These are phyloP conservation scores for Mucor irregularis DNA, from an alignment of 371 early-diverging fungal species.

Conservation along the genomic window DNA sequence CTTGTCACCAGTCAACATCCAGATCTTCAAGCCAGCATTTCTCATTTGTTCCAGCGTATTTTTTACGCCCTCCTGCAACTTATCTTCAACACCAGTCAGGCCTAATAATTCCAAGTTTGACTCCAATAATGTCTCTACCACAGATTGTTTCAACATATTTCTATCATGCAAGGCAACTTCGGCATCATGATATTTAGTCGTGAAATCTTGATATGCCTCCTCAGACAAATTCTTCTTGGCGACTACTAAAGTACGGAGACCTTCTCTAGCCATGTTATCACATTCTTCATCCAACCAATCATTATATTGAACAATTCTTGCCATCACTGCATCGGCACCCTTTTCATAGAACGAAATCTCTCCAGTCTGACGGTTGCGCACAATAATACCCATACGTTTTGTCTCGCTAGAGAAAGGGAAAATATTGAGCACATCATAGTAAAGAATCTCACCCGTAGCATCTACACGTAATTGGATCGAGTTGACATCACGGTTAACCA, in stretches of 20 bases:
- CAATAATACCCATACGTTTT: slow-evolving; percentile 99
- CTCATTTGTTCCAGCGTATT: slow-evolving; percentile 90
- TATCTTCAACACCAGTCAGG: slow-evolving; percentile 99
- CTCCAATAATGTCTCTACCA: slow-evolving; percentile 75
- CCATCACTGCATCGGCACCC: slow-evolving; percentile 99
- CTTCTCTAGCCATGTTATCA: slow-evolving; percentile 99
- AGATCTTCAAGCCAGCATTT: slow-evolving; percentile 96
- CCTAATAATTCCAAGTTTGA: slow-evolving; percentile 93
- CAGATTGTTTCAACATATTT: slow-evolving; percentile 69
- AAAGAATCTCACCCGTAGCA: slow-evolving; percentile 43
- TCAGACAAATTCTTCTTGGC: slow-evolving; percentile 84
- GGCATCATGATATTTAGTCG: slow-evolving; percentile 69
- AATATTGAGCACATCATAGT: slow-evolving; percentile 86
- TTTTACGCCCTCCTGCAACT: slow-evolving; percentile 95
- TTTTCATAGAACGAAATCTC: slow-evolving; percentile 91
- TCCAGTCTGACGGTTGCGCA: slow-evolving; percentile 66
- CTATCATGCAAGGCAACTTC: slow-evolving; percentile 73
- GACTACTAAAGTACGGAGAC: slow-evolving; percentile 97
- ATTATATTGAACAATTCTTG: slow-evolving; percentile 86
- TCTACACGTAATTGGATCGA: slow-evolving; percentile 71
- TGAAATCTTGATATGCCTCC: slow-evolving; percentile 74
- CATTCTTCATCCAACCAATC: slow-evolving; percentile 99
- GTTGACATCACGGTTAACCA: slow-evolving; percentile 75
- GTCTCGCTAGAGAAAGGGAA: slow-evolving; percentile 98
- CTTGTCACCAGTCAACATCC: slow-evolving; percentile 99